Conservation (phyloP, 1,139 yeast genomes). For the Tardiomyces depauwii region DNA sequence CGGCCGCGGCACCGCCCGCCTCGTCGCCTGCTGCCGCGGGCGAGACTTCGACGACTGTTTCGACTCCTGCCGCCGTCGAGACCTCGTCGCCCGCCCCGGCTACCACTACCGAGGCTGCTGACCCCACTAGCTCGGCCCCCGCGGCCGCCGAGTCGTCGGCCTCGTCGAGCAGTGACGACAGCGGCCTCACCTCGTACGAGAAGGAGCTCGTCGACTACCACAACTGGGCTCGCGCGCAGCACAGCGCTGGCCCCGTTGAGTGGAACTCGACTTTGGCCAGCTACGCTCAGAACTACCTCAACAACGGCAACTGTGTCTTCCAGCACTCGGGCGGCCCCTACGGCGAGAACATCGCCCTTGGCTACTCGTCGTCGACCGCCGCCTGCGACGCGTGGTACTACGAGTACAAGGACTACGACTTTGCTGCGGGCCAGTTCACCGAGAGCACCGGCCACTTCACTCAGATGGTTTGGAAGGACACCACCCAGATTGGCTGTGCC, state of each 20-base stretch:
- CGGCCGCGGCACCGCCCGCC: conserved; percentile 2
- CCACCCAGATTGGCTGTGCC: conserved; percentile 70
- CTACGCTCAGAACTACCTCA: conserved; percentile 54
- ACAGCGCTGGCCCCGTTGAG: conserved; percentile 44
- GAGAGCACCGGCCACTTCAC: conserved; percentile 63
- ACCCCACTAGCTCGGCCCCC: conserved; percentile 5
- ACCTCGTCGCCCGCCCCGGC: conserved; percentile 1
- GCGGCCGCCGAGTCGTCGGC: conserved; percentile 9
- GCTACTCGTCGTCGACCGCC: conserved; percentile 42
- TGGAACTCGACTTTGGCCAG: conserved; percentile 57
- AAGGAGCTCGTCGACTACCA: conserved; percentile 39
- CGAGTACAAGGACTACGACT: conserved; percentile 44
- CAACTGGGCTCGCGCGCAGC: conserved; percentile 57
- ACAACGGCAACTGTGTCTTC: conserved; percentile 59
- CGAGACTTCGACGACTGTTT: neutral
- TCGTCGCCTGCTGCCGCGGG: conserved; percentile 1
- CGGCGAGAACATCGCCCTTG: conserved; percentile 86
- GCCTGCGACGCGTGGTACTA: conserved; percentile 80
- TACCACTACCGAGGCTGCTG: conserved; percentile 1
- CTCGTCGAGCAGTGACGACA: conserved; percentile 4
- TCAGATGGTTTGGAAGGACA: conserved; percentile 69
- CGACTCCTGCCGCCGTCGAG: conserved; percentile 1
- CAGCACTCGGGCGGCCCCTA: conserved; percentile 67
- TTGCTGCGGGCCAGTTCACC: conserved; percentile 28
- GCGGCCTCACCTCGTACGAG: conserved; percentile 11